Conservation (phyloP, 208 protist genomes). For the Acanthamoeba royreba region DNA sequence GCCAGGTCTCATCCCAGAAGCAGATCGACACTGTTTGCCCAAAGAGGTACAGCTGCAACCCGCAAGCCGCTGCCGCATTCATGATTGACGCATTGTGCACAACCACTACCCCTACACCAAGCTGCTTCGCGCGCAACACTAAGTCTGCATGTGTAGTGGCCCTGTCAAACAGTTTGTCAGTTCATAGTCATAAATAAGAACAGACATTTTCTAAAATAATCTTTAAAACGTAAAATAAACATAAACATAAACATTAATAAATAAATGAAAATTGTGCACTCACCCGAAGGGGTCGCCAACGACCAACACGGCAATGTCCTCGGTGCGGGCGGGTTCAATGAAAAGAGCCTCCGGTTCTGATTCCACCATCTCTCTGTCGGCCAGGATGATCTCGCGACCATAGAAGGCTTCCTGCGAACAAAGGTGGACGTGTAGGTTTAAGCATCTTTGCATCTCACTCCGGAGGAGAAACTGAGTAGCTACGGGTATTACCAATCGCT, state of each 20-base stretch:
- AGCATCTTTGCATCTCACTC: too few species aligned
- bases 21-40: conserved; percentile 95
- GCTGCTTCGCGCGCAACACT: conserved; percentile 90
- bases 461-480: neutral
- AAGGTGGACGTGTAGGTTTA: neutral
- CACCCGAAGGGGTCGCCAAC: conserved; percentile 95
- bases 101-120: conserved; percentile 83
- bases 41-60: conserved; percentile 98
- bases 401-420: conserved; percentile 84
- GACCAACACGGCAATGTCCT: conserved; percentile 96
- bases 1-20: conserved; percentile 97
- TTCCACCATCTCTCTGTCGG: conserved; percentile 96
- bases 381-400: conserved; percentile 87
- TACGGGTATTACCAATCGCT: conserved; percentile 51
- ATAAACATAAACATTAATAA: conserved; percentile 5
- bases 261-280: neutral
- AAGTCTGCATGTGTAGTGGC: conserved; percentile 99
- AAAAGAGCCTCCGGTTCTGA: conserved; percentile 88
- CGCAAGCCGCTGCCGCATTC: conserved; percentile 97
- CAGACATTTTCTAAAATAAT: neutral
- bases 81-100: conserved; percentile 99
- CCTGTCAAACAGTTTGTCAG: too few species aligned
- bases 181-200: too few species aligned
- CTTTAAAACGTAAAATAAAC: neutral
- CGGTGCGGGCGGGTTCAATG: conserved; percentile 76